Evolutionary conservation across 192 early-diverging fungal species (phyloP).

Genomic region (Obelidium mucronatum): DNA sequence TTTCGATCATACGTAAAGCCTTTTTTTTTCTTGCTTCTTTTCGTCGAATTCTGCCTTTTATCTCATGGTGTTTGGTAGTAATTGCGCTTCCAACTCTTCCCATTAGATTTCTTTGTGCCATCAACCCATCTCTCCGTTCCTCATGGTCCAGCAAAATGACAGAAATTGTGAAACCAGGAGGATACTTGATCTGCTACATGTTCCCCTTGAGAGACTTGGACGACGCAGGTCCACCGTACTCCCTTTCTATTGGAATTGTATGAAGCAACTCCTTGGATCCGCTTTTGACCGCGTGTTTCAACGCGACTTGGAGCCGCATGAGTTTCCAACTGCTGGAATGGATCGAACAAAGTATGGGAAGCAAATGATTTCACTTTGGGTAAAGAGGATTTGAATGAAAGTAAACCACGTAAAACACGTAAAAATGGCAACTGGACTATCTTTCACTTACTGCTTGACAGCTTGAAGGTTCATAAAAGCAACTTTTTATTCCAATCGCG

Average conservation of each 20-base stretch:
- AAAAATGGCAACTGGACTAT: too few species aligned
- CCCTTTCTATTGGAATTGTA: slow-evolving; percentile 71
- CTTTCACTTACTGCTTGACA: too few species aligned
- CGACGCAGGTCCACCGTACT: slow-evolving; percentile 72
- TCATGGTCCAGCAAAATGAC: slow-evolving; percentile 72
- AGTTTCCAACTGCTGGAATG: not conserved
- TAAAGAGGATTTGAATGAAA: too few species aligned
- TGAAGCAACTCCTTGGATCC: slow-evolving; percentile 27
- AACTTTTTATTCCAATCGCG: too few species aligned
- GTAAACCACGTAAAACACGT: too few species aligned
- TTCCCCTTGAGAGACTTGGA: slow-evolving; percentile 70
- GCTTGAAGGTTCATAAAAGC: too few species aligned
- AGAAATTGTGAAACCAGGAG: slow-evolving; percentile 70
- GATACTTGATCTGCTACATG: slow-evolving; percentile 78
- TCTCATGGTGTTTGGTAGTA: not conserved
- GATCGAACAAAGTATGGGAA: not conserved
- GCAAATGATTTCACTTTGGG: slow-evolving; percentile 38
- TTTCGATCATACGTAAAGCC: slow-evolving; percentile 88
- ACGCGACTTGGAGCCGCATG: slow-evolving; percentile 2
- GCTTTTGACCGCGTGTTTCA: slow-evolving; percentile 40
- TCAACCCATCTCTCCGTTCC: slow-evolving; percentile 66
- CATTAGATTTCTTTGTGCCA: slow-evolving; percentile 78
- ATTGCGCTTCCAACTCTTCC: not conserved
- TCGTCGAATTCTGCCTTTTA: too few species aligned
- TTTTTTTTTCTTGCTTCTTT: slow-evolving; percentile 14